Evolutionary conservation across 108 stramenopile species (phyloP).

Genomic region (Parietichytrium sp.): DNA sequence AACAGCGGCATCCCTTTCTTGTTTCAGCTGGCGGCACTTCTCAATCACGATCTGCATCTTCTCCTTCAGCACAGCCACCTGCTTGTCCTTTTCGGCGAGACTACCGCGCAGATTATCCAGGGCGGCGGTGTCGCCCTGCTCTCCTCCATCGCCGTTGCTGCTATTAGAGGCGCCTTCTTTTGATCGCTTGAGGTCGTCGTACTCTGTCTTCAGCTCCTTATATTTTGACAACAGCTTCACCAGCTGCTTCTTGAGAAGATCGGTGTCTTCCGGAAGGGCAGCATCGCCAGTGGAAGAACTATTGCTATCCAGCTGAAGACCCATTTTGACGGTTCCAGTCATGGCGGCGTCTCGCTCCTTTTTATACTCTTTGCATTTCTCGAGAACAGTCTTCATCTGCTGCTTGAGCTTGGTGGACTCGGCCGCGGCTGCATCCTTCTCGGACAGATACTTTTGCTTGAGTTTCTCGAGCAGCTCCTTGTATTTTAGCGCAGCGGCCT

Average conservation of each 20-base stretch:
- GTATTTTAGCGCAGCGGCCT: neutral
- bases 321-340: neutral
- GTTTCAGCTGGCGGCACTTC: too few species aligned
- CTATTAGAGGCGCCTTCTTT: neutral
- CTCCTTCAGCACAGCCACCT: neutral
- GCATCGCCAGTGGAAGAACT: neutral
- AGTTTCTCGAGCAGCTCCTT: neutral
- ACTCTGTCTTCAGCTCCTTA: slow-evolving; percentile 15
- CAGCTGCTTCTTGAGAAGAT: slow-evolving; percentile 25
- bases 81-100: neutral
- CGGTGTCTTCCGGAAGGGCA: neutral
- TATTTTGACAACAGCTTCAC: neutral
- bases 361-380: slow-evolving; percentile 21
- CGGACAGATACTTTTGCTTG: neutral
- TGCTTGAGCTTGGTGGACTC: slow-evolving; percentile 14
- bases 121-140: neutral
- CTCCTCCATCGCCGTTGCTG: neutral
- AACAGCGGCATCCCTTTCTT: too few species aligned
- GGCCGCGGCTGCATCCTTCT: neutral
- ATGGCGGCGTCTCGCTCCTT: slow-evolving; percentile 5
- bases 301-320: neutral
- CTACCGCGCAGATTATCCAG: neutral
- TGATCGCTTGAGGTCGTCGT: neutral
- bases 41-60: neutral
- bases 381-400: slow-evolving; percentile 38